Evolutionary conservation across 805 yeast genomes (phyloP), one percentile per base, ranked within the genome.

Genomic region (Candida golubevii): DNA sequence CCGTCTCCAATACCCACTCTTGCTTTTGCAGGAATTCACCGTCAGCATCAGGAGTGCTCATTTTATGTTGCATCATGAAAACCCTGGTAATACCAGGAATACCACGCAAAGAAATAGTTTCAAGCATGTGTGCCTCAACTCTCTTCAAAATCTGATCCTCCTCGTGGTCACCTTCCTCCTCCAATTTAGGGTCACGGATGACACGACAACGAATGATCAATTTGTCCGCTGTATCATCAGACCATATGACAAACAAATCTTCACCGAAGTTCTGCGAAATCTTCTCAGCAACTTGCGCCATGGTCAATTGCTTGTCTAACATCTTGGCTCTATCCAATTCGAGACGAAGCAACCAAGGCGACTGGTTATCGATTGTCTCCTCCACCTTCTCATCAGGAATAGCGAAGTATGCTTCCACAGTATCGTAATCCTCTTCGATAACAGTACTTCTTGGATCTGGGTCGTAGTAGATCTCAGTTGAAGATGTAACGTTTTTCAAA

Each of bases 1-100:
- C 99, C 2, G 99, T 91, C 78, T 93, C 99, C 65, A 93, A 77
- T 33, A 91, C 97, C 97, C 98, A 93, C 65, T 93, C 98, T 62
- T 88, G 90, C 51, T 84, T 84, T 71, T 89, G 93, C 48, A 80
- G 78, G 59, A 73, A 93, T 51, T 88, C 97, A 56, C 99, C 99
- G 39, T 85, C 75, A 35, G 75, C 83, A 59, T 85, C 89, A 47
- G 91, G 85, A 37, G 74, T 60, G 50, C 79, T 82, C 51, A 79
- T 76, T 62, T 85, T 88, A 57, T 85, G 86, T 62, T 85, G 85
- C 90, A 85, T 85, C 90, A 85, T 85, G 65, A 83, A 86, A 37
- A 86, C 95, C 59, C 97, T 86, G 30, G 87, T 77, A 51, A 93
- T 91, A 60, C 95, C 96, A 46, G 88, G 85, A 53, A 93, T 88